Base-by-base conservation (phyloP, 306 rosid genomes). In the Casuarina cunninghamiana region DNA sequence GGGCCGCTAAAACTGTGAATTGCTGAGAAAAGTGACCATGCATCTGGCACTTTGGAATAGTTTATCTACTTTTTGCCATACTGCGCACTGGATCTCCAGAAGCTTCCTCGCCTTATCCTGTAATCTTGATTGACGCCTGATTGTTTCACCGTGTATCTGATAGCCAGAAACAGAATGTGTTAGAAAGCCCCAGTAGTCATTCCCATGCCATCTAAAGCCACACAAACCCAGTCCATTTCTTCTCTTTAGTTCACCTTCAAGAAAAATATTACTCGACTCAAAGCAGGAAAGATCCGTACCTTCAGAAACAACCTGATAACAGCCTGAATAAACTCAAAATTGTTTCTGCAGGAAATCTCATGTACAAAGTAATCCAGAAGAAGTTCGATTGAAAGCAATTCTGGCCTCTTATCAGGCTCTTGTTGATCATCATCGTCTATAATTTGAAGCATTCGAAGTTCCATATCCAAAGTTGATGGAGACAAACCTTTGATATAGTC, bases 301-400 rank as follows among this genome's bases (percentile, higher is more conserved):
- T 92, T 95, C 71, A 92, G 88, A 83, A 95, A 95, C 79, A 95
- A 80, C 82, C 87, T 88, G 78, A 93, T 81, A 65, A 93, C 89
- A 45, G 99, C 99, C 84, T 95, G 99, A 42, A 95, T 76, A 76
- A 95, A 93, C 91, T 95, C 99, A 21, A 92, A 95, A 82, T 95
- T 90, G 82, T 91, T 91, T 84, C 88, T 86, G 82, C 83, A 75
- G 55, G 94, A 87, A 71, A 90, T 89, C 90, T 95, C 93, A 9
- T 86, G 82, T 45, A 85, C 88, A 69, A 93, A 91, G 82, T 91
- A 95, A 84, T 95, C 97, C 75, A 95, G 72, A 75, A 95, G 93
- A 77, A 82, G 84, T 81, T 88, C 90, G 10, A 92, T 91, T 1
- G 89, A 85, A 72, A 46, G 50, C 73, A 92, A 81, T 80, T 91